Evolutionary conservation across 495 filamentous ascomycete genomes (phyloP).

Genomic region (Lasiosphaeria miniovina): DNA sequence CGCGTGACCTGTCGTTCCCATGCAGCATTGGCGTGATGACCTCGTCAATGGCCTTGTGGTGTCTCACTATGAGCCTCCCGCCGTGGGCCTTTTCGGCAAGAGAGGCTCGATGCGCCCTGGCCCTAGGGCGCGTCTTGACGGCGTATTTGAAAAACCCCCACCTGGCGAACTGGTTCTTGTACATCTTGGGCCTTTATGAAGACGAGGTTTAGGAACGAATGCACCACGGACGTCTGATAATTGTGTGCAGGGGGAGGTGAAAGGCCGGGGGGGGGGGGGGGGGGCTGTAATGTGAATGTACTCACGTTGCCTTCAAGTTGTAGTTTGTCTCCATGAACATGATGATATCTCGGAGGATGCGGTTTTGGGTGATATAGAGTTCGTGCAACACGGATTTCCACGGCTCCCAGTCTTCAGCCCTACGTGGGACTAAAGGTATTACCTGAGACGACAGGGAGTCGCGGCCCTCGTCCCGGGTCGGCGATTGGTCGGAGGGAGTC

Average conservation of each 20-base stretch:
- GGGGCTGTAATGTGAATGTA: background rate
- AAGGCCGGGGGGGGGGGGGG: background rate
- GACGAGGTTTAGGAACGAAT: constrained; percentile 3
- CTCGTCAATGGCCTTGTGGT: constrained; percentile 10
- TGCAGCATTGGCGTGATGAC: constrained; percentile 17
- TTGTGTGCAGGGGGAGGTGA: background rate
- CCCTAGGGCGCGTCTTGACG: constrained; percentile 23
- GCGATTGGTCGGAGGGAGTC: background rate
- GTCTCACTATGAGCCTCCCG: constrained; percentile 5
- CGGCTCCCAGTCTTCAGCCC: constrained; percentile 31
- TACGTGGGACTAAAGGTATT: constrained; percentile 22
- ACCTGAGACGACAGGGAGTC: constrained; percentile 5
- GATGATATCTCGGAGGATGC: constrained; percentile 32
- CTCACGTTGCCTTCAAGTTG: constrained; percentile 32
- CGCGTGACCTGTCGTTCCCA: constrained; percentile 15
- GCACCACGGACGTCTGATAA: background rate
- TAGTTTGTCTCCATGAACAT: constrained; percentile 27
- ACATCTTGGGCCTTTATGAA: constrained; percentile 31
- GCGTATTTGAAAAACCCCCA: constrained; percentile 36
- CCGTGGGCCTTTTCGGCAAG: constrained; percentile 8
- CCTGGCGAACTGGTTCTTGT: constrained; percentile 32
- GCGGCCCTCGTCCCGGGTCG: background rate
- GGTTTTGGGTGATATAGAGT: constrained; percentile 34
- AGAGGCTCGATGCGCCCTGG: constrained; percentile 10
- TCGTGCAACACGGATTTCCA: constrained; percentile 28